Evolutionary conservation across 805 yeast species (phyloP), one percentile per base, ranked within the genome.

Genomic region (Yamadazyma scolyti): DNA sequence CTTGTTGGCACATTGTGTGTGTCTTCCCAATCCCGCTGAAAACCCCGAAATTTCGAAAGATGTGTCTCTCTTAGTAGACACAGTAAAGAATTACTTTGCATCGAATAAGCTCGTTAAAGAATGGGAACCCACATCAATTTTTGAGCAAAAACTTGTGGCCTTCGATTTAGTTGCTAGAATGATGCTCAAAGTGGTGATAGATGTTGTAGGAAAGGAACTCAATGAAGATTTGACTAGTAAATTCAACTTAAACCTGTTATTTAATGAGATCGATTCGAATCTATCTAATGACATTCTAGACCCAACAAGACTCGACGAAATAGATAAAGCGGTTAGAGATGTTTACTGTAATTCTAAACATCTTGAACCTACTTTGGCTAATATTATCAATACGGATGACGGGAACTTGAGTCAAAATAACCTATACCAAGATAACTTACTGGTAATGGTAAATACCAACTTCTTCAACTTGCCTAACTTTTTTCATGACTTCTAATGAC

Each of bases 1-100:
- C 12, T 25, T 60, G n/a, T 24, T 52, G 9, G 44, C 55, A 1
- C 41, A 52, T 34, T 41, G 49, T 24, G 30, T 55, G 13, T 45
- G 42, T 16, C 37, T 35, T 28, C 48, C 56, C 3, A 33, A 37
- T 1, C n/a, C n/a, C n/a, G n/a, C n/a, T n/a, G n/a, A n/a, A n/a
- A n/a, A n/a, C n/a, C n/a, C n/a, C n/a, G n/a, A n/a, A n/a, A n/a
- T n/a, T n/a, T n/a, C n/a, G n/a, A n/a, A n/a, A n/a, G n/a, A n/a
- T n/a, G n/a, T n/a, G n/a, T n/a, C n/a, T n/a, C n/a, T n/a, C n/a
- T n/a, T n/a, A n/a, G n/a, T n/a, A n/a, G n/a, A n/a, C n/a, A n/a
- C n/a, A n/a, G n/a, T n/a, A n/a, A n/a, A n/a, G n/a, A n/a, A n/a
- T n/a, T n/a, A n/a, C n/a, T n/a, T n/a, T n/a, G n/a, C n/a, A n/a